Conservation (phyloP, 1,284 basidiomycete species). For the Rhodotorula sp. region DNA sequence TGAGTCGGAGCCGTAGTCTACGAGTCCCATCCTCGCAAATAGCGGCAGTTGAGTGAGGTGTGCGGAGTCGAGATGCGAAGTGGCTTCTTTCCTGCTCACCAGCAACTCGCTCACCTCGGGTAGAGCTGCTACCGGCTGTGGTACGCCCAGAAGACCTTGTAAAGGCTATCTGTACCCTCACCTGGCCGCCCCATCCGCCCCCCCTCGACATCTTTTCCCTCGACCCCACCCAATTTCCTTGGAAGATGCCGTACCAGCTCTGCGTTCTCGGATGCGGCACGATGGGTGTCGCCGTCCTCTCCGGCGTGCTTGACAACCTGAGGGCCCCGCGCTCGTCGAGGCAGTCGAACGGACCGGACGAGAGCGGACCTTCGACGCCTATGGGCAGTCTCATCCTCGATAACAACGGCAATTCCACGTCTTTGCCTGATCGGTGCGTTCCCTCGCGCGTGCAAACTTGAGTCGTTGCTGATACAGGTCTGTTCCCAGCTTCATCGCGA, state of each 20-base stretch:
- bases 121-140: not conserved
- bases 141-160: no score
- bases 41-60: rapidly evolving
- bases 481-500: slow-evolving; percentile 71
- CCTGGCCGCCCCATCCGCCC: no score
- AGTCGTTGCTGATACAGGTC: not conserved
- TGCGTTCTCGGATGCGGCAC: slow-evolving; percentile 82
- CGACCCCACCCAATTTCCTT: not conserved
- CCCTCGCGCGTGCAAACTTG: not conserved
- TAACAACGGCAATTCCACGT: slow-evolving; percentile 1
- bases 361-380: slow-evolving; percentile 48
- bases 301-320: slow-evolving; percentile 78
- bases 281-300: slow-evolving; percentile 95
- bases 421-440: slow-evolving; percentile 27
- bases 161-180: no score
- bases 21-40: slow-evolving; percentile 2
- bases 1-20: slow-evolving; percentile 38
- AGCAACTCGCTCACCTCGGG: not conserved
- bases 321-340: slow-evolving; percentile 51
- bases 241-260: slow-evolving; percentile 42
- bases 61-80: not conserved
- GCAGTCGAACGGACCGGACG: slow-evolving; percentile 39
- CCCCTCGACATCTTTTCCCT: not conserved
- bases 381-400: slow-evolving; percentile 35
- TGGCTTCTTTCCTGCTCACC: not conserved